phyloP scores from a whole-genome alignment of 805 yeast genomes.

The Lipomyces starkeyi region DNA sequence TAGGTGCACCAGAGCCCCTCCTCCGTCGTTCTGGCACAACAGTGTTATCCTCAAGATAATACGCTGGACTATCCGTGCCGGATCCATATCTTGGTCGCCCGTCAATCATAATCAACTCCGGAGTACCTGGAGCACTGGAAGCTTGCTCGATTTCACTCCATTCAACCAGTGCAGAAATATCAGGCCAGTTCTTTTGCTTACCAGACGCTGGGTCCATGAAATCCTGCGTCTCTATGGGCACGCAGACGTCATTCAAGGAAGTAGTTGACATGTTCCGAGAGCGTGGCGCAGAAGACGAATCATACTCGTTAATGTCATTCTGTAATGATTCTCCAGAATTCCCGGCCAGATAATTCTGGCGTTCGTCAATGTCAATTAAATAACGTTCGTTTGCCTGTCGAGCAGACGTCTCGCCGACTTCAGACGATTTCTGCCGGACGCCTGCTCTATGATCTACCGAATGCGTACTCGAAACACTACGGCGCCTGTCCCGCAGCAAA shows the following conservation, averaged over 20 bases:
- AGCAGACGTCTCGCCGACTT: constrained; percentile 2
- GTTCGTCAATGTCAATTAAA: constrained; percentile 8
- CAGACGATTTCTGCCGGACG: not conserved
- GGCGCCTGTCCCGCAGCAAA: constrained; percentile 11
- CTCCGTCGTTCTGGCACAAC: constrained; percentile 26
- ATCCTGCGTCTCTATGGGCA: constrained; percentile 66
- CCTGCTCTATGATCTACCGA: not conserved
- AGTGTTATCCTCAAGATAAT: constrained; percentile 32
- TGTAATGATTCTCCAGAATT: constrained; percentile 7
- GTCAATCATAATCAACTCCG: constrained; percentile 59
- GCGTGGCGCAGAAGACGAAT: constrained; percentile 15
- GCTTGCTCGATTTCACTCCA: constrained; percentile 72
- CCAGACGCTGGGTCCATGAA: constrained; percentile 35
- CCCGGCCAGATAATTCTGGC: not conserved
- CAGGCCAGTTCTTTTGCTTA: constrained; percentile 74
- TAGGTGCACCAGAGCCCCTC: constrained; percentile 38
- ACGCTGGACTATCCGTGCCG: constrained; percentile 24
- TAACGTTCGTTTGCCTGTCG: constrained; percentile 9
- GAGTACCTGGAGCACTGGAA: constrained; percentile 56
- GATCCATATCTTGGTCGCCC: constrained; percentile 71
- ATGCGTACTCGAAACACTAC: constrained; percentile 1
- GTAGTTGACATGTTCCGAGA: constrained; percentile 45
- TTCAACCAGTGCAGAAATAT: constrained; percentile 72
- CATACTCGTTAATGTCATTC: constrained; percentile 7
- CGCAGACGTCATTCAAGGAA: constrained; percentile 89